Evolutionary conservation across 1,139 yeast genomes (phyloP).

Genomic region (Yamadazyma triangularis): DNA sequence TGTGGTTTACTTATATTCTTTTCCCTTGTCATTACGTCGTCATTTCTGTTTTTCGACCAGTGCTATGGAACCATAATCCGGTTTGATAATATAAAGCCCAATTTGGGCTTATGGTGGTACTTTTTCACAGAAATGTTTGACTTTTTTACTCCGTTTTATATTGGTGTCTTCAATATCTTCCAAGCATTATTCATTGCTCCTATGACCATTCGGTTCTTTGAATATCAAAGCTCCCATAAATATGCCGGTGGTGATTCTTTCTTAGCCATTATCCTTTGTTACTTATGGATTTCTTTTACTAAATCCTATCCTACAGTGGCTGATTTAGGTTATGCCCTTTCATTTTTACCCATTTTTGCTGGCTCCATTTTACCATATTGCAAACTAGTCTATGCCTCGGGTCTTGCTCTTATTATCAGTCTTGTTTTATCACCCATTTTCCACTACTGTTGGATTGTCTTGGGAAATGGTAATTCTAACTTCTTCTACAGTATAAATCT

Average conservation of each 20-base stretch:
- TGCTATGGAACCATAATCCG: conserved; percentile 60
- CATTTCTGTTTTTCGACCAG: conserved; percentile 47
- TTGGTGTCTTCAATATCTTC: conserved; percentile 78
- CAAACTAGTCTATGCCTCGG: conserved; percentile 29
- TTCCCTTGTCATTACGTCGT: conserved; percentile 29
- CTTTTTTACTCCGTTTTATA: conserved; percentile 78
- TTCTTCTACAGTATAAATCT: conserved; percentile 92
- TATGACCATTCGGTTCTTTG: conserved; percentile 60
- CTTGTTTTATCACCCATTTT: conserved; percentile 74
- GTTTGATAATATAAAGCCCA: conserved; percentile 72
- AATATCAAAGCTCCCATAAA: conserved; percentile 12
- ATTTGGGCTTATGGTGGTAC: conserved; percentile 98
- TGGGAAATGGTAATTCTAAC: conserved; percentile 94
- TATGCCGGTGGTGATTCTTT: conserved; percentile 44
- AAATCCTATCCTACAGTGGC: conserved; percentile 89
- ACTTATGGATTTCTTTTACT: conserved; percentile 67
- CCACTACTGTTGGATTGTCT: conserved; percentile 89
- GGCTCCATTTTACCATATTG: conserved; percentile 35
- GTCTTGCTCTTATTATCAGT: conserved; percentile 34
- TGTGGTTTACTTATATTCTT: conserved; percentile 30
- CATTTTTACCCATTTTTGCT: conserved; percentile 55
- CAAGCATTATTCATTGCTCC: conserved; percentile 69
- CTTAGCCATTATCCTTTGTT: conserved; percentile 58
- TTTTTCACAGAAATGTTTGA: conserved; percentile 93
- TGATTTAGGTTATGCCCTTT: conserved; percentile 68